These are phyloP conservation scores for Cytospora piceicola DNA, from an alignment of 2,329 filamentous ascomycete genomes.

Conservation along the genomic window DNA sequence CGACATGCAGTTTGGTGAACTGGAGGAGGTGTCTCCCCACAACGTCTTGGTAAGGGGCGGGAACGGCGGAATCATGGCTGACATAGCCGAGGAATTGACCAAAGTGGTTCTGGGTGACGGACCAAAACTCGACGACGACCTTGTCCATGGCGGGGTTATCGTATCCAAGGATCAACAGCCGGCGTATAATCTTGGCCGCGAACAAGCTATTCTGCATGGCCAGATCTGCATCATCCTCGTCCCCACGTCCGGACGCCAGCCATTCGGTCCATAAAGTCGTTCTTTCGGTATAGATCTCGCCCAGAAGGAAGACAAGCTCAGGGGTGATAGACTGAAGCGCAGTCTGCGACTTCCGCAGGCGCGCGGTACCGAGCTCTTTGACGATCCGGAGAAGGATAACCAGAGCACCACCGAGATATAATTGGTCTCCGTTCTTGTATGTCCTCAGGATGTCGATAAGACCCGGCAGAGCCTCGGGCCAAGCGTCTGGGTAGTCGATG, in stretches of 20 bases:
- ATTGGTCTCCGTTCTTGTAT: conserved; percentile 59
- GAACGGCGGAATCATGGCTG: conserved; percentile 57
- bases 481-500: conserved; percentile 86
- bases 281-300: conserved; percentile 76
- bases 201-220: conserved; percentile 78
- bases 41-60: conserved; percentile 59
- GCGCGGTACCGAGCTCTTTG: conserved; percentile 85
- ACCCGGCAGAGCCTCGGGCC: conserved; percentile 67
- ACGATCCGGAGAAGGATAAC: conserved; percentile 81
- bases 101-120: conserved; percentile 75
- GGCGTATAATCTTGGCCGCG: conserved; percentile 77
- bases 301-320: conserved; percentile 80
- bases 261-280: conserved; percentile 70
- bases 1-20: conserved; percentile 87
- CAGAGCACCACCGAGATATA: conserved; percentile 73
- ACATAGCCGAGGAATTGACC: conserved; percentile 72
- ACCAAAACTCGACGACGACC: conserved; percentile 81
- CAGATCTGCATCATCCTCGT: conserved; percentile 61
- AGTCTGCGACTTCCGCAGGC: conserved; percentile 73
- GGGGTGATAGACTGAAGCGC: conserved; percentile 78
- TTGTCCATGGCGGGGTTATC: conserved; percentile 80
- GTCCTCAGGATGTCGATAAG: conserved; percentile 68
- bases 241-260: conserved; percentile 60
- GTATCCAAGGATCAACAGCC: conserved; percentile 80
- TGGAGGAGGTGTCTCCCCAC: conserved; percentile 89